Evolutionary conservation across 2,329 filamentous ascomycete species (phyloP), one percentile per base, ranked within the genome.

Genomic region (Hymenoscyphus linearis): DNA sequence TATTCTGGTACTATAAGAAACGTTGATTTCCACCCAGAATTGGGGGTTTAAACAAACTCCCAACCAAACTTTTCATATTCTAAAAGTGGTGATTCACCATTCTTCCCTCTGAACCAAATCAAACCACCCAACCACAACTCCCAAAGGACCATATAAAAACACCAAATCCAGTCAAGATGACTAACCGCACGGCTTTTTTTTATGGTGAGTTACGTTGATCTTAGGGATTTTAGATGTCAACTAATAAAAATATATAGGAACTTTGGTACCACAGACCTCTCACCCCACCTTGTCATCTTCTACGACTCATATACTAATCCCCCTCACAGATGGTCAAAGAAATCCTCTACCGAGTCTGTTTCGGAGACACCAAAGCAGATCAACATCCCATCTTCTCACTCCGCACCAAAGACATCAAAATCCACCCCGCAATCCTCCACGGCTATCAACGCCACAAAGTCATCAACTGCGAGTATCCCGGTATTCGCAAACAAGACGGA

Each of bases 291-390:
- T 36, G 25, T 50, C 13, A 50, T 50, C 13, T 57, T 16, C 25
- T 31, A 14, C 26, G 36, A 22, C n/a, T 25, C n/a, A 16, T 16
- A 40, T 54, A 60, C 59, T 62, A 34, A 62, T 22, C 9, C 2
- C 26, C 5, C 2, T 10, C 10, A 35, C 55, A 81, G 71, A 97
- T 97, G 92, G 89, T 88, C n/a, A 85, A 89, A 0, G 85, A 89
- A 70, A 87, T 98, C 69, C 91, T 98, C 68, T 88, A 89, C 76
- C 88, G 89, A 36, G 92, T 96, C 52, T 90, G 90, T 74, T 90
- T 70, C 71, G n/a, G 79, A 80, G 64, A 70, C 83, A 68, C 73
- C 4, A 79, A 73, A 6, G 58, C 80, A 77, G 65, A 80, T 81
- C 71, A 77, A 76, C 62, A 59, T 25, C 59, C 73, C 75, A 25